Percentiles rank a stretch among this genome's conserved stretches.
Conservation (phyloP, 2,329 filamentous ascomycete genomes). For the Thielaviopsis punctulata region DNA sequence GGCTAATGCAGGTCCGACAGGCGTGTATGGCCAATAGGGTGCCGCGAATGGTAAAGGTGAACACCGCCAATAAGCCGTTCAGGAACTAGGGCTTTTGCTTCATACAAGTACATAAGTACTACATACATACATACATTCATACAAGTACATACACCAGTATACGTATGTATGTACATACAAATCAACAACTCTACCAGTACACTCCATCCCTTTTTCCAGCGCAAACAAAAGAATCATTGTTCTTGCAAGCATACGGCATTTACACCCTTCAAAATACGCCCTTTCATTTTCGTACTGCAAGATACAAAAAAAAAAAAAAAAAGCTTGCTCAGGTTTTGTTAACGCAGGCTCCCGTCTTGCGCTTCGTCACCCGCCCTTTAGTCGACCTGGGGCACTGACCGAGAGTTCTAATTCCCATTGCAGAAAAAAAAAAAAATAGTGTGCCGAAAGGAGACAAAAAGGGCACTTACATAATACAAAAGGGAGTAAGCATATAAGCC, state of each 20-base stretch:
- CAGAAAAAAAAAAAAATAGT: too few species aligned
- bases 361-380: neutral
- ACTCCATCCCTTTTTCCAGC: too few species aligned
- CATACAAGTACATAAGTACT: too few species aligned
- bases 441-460: neutral
- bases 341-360: neutral
- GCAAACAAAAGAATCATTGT: too few species aligned
- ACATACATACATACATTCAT: too few species aligned
- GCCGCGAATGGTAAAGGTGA: neutral
- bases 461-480: too few species aligned
- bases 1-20: neutral
- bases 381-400: neutral
- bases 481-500: neutral
- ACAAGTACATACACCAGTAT: too few species aligned
- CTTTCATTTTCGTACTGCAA: too few species aligned
- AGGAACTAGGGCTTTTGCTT: neutral
- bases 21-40: neutral
- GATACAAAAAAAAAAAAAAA: neutral
- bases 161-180: too few species aligned
- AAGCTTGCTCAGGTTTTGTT: neutral
- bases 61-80: neutral
- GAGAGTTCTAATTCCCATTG: neutral
- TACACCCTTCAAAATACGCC: too few species aligned
- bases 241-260: too few species aligned
- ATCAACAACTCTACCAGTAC: too few species aligned